A percentile compares a stretch with the other conserved stretches of the same genome.
Conservation (phyloP, 1,284 basidiomycete species). For the Apiotrichum veenhuisii region DNA sequence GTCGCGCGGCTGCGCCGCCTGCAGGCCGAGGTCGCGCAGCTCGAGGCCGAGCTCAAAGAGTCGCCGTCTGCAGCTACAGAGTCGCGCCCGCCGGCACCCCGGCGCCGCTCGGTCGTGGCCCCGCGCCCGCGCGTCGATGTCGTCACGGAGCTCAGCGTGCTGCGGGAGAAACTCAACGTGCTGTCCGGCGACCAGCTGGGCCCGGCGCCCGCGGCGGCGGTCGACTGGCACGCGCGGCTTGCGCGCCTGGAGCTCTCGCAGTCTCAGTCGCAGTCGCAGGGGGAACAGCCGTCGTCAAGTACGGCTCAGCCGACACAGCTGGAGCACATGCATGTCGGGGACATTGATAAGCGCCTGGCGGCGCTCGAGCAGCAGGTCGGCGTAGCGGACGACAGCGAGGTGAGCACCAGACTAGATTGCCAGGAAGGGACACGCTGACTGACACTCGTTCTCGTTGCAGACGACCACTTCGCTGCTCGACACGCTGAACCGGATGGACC, state of each 20-base stretch:
- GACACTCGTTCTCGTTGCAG: background rate
- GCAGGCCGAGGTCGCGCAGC: constrained; percentile 50
- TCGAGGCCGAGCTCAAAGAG: constrained; percentile 48
- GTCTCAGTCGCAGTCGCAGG: background rate
- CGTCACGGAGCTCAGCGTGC: constrained; percentile 29
- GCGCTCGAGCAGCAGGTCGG: constrained; percentile 76
- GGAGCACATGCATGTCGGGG: background rate
- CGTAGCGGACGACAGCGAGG: background rate
- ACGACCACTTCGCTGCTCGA: constrained; percentile 49
- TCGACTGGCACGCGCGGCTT: constrained; percentile 1
- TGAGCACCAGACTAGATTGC: too few relatives aligned
- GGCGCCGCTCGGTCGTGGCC: constrained; percentile 24
- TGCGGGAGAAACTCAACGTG: constrained; percentile 30
- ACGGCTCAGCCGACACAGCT: background rate
- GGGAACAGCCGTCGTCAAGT: background rate
- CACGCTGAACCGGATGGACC: constrained; percentile 77
- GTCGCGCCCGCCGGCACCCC: background rate
- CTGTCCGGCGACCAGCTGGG: background rate
- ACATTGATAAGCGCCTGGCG: constrained; percentile 65
- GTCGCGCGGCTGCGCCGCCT: constrained; percentile 49
- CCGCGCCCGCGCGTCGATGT: constrained; percentile 32
- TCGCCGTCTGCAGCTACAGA: background rate
- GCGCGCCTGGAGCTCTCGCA: background rate
- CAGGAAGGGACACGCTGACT: background rate
- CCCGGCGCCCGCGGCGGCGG: background rate